Base-by-base conservation (phyloP, 1,139 yeast genomes). In the Diutina mesorugosa region DNA sequence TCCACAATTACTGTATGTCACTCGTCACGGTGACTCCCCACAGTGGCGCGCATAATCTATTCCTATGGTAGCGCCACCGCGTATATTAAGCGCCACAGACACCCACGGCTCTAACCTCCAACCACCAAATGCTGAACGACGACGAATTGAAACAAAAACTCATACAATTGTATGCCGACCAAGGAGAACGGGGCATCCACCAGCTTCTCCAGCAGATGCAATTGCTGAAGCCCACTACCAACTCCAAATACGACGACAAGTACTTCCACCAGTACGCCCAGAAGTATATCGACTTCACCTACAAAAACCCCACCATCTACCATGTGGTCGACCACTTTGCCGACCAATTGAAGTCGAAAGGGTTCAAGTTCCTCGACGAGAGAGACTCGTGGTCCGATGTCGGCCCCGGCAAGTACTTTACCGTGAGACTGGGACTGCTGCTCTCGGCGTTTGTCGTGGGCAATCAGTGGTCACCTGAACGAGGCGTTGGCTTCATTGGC, bases 301-400 rank as follows among this genome's bases (percentile, higher is more conserved):
- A 78, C 62, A 66, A 72, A 45, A 79, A 77, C 62, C 90, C 90
- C 51, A 84, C 89, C 18, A 80, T 82, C 30, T 83, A 71, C 69
- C 89, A 84, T 63, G 85, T 79, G 29, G 79, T 82, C 10, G 63
- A 72, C 21, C 70, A 72, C 62, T 77, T 82, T 61, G 63, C 75
- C 55, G 62, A 69, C 29, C 62, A 73, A 53, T 69, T 84, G 56
- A 72, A 72, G 51, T 65, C 69, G 1, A 74, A 77, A 51, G 88
- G 87, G 1, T 84, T 83, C 66, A 67, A 63, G 28, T 81, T 77
- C 64, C 60, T 84, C 26, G 70, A 79, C 45, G 88, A 84, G 63
- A 77, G 73, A 63, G 70, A 70, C 38, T 67, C 73, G 35, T 80
- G 85, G 84, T 60, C 63, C 10, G 62, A 66, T 3, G 57, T 73